Evolutionary conservation across 2,329 filamentous ascomycete genomes (phyloP), one percentile per base, ranked within the genome.

Genomic region (Phoma herbarum): DNA sequence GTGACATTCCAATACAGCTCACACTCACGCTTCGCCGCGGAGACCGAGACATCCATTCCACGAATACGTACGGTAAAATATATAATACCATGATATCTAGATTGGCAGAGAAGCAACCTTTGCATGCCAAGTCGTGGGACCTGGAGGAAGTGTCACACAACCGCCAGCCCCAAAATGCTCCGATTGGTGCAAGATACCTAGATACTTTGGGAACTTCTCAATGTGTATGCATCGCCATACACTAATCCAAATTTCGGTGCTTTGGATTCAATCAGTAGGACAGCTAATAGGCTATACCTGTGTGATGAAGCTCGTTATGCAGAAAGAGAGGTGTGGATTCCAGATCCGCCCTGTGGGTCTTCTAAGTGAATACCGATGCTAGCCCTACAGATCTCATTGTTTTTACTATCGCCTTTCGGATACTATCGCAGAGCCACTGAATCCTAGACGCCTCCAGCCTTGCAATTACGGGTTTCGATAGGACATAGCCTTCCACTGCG

Each of bases 161-260:
- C 22, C 26, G 25, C 49, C 42, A 59, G 23, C 22, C 48, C 37
- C n/a, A 29, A 20, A 57, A 43, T 16, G 35, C 45, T 55, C 57
- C 58, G 35, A 63, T 63, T 63, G 61, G 61, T 61, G 61, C 61
- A 53, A 60, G 51, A 47, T 35, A 22, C n/a, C n/a, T n/a, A n/a
- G n/a, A n/a, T n/a, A n/a, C n/a, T 9, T 28, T 9, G 29, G 33
- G 23, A 18, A 26, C 9, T 22, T 29, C 42, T 51, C 55, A 46
- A 28, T 22, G 16, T 37, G 31, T 52, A 44, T 25, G 18, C 39
- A 33, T 39, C 28, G 28, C 39, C 48, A 37, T n/a, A 28, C 39
- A 52, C 9, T 20, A 16, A 20, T 22, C 31, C 44, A 5, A 3
- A 9, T 25, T 33, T 29, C 11, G 23, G 20, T 33, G 8, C 3